Conservation (phyloP, 192 early-diverging fungal genomes). For the Pilaira anomala region DNA sequence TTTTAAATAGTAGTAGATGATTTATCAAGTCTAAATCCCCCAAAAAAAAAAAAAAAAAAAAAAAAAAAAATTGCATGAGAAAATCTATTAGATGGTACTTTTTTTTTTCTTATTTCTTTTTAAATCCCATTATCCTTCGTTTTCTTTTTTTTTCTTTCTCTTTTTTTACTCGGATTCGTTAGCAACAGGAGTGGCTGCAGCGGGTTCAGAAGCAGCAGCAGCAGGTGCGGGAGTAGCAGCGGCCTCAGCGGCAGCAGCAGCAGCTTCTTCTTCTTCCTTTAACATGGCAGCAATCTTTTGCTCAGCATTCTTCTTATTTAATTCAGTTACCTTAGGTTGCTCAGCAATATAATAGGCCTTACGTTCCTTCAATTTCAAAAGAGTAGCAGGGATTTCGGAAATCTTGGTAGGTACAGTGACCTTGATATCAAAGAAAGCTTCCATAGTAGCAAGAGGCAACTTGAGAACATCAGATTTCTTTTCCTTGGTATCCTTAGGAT, state of each 20-base stretch:
- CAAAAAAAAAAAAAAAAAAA: neutral
- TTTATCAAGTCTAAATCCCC: too few relatives aligned
- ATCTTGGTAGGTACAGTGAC: constrained; percentile 74
- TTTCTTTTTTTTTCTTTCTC: neutral
- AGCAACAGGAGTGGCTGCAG: too few relatives aligned
- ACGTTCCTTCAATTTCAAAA: constrained; percentile 69
- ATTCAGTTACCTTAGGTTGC: constrained; percentile 72
- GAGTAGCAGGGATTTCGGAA: constrained; percentile 63
- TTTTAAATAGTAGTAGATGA: neutral
- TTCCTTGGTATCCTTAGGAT: constrained; percentile 45
- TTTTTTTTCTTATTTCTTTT: neutral
- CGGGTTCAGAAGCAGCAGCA: too few relatives aligned
- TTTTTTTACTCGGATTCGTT: too few relatives aligned
- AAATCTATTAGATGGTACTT: neutral
- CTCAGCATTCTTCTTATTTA: constrained; percentile 88
- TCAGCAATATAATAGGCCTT: constrained; percentile 71
- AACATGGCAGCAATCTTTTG: constrained; percentile 73
- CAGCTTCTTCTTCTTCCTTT: constrained; percentile 10
- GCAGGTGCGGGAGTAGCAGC: too few relatives aligned
- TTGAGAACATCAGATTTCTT: constrained; percentile 48
- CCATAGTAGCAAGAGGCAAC: constrained; percentile 74
- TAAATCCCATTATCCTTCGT: too few relatives aligned
- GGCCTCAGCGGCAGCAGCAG: too few relatives aligned
- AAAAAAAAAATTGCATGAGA: constrained; percentile 1
- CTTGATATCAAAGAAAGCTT: constrained; percentile 76